A percentile compares a stretch with the other conserved stretches of the same genome.
These are phyloP conservation scores for Alternaria consortialis DNA, from an alignment of 2,329 filamentous ascomycete genomes.

Conservation along the genomic window DNA sequence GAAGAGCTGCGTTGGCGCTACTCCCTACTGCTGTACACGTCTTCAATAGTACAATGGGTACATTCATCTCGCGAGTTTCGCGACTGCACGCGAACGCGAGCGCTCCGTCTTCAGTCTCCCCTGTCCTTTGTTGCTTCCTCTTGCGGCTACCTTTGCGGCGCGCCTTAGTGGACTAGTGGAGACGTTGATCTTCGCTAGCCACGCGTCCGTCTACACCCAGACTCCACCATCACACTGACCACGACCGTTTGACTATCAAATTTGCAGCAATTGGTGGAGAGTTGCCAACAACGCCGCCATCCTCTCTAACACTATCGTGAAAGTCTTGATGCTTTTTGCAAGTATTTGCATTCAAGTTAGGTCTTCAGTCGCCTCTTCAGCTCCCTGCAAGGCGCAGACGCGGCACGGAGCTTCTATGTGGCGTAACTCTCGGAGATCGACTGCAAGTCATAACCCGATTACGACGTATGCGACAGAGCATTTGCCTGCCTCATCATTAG, in stretches of 20 bases:
- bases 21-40: neutral
- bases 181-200: constrained; percentile 20
- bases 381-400: constrained; percentile 5
- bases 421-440: constrained; percentile 16
- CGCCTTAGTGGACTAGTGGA: constrained; percentile 13
- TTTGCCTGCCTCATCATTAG: constrained; percentile 20
- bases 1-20: constrained; percentile 3
- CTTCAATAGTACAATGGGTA: constrained; percentile 4
- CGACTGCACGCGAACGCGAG: constrained; percentile 3
- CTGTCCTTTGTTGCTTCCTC: constrained; percentile 10
- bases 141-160: constrained; percentile 13
- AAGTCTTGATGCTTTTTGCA: neutral
- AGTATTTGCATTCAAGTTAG: neutral
- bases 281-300: constrained; percentile 1
- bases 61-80: neutral
- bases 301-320: neutral
- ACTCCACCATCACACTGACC: constrained; percentile 13
- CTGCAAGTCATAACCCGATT: constrained; percentile 20
- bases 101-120: constrained; percentile 15
- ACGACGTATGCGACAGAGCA: constrained; percentile 15
- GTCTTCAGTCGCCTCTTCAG: neutral
- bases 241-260: constrained; percentile 9
- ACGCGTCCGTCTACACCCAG: constrained; percentile 20
- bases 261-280: constrained; percentile 1
- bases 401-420: constrained; percentile 13